Conservation (phyloP, 1,284 basidiomycete species). For the Fomitopsis schrenkii region DNA sequence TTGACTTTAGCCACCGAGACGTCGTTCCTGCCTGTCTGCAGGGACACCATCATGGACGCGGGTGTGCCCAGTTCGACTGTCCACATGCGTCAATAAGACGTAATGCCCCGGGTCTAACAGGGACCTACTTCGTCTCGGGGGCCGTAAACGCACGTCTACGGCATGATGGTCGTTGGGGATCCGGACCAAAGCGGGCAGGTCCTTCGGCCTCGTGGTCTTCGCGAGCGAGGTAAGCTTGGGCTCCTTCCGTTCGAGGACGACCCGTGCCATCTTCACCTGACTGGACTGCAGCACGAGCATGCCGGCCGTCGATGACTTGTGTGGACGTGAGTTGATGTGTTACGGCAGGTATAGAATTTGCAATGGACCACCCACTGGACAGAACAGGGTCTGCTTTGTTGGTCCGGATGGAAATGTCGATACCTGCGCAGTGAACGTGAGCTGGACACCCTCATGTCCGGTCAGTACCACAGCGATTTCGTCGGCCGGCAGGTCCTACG, state of each 20-base stretch:
- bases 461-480: conserved; percentile 46
- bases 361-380: conserved; percentile 52
- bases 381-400: conserved; percentile 55
- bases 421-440: conserved; percentile 41
- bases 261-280: conserved; percentile 53
- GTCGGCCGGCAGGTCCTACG: conserved; percentile 45
- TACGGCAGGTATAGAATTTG: background rate
- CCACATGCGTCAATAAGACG: background rate
- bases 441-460: conserved; percentile 54
- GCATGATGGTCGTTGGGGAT: conserved; percentile 58
- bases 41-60: conserved; percentile 46
- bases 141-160: conserved; percentile 54
- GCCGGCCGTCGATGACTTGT: conserved; percentile 62
- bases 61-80: conserved; percentile 66
- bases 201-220: conserved; percentile 23
- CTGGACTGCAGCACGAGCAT: conserved; percentile 56
- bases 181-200: conserved; percentile 40
- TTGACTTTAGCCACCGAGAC: conserved; percentile 49
- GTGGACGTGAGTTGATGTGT: conserved; percentile 3
- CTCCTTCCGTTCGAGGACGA: conserved; percentile 58
- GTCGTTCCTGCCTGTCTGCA: conserved; percentile 66
- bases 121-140: conserved; percentile 56
- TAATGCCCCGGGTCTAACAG: background rate
- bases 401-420: conserved; percentile 47
- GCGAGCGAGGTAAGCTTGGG: conserved; percentile 19